phyloP scores from a whole-genome alignment of 805 yeast species.

The Nakazawaea populi region DNA sequence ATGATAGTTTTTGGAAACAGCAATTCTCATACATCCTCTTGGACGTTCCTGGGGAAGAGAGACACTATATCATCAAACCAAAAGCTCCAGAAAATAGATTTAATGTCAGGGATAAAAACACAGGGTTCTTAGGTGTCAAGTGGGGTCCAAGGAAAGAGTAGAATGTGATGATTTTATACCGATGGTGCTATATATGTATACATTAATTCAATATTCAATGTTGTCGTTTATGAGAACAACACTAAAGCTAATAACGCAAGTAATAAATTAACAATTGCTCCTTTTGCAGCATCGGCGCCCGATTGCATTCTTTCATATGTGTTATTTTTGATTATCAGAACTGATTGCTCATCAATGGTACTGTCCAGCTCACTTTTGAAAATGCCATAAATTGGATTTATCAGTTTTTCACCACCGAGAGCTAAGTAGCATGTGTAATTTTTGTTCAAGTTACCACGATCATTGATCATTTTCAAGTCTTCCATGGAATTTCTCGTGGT shows the following conservation, averaged over 20 bases:
- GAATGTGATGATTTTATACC: neutral
- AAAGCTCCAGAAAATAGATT: constrained; percentile 37
- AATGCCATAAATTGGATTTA: constrained; percentile 3
- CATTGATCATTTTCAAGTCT: constrained; percentile 6
- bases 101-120: constrained; percentile 25
- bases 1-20: constrained; percentile 57
- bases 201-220: neutral
- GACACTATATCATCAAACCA: constrained; percentile 68
- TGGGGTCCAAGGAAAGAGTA: constrained; percentile 76
- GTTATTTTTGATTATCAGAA: neutral
- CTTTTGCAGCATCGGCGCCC: constrained; percentile 14
- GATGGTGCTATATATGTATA: neutral
- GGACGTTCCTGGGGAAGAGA: constrained; percentile 66
- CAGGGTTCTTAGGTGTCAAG: constrained; percentile 72
- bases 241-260: neutral
- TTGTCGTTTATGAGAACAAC: neutral
- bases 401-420: constrained; percentile 5
- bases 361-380: neutral
- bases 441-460: constrained; percentile 1
- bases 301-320: neutral
- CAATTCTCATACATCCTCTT: constrained; percentile 68
- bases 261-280: neutral
- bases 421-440: constrained; percentile 2
- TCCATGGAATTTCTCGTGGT: constrained; percentile 1
- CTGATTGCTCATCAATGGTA: neutral